phyloP scores from a whole-genome alignment of 2,329 filamentous ascomycete species.

The Fusarium sp. region DNA sequence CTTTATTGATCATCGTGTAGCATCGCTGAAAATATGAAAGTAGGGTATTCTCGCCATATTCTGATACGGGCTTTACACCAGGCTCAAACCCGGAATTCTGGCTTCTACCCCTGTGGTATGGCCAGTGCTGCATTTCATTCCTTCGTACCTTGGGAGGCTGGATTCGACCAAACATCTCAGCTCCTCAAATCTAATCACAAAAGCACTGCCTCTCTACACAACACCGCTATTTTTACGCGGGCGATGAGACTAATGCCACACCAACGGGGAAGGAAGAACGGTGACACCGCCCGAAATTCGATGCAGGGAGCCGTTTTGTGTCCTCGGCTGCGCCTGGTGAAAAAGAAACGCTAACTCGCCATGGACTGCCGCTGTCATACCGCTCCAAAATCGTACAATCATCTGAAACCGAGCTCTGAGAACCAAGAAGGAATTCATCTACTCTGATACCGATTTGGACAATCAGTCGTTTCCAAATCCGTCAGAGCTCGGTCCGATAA shows the following conservation, averaged over 20 bases:
- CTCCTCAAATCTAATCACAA: background rate
- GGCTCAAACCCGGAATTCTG: background rate
- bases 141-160: background rate
- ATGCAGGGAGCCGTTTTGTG: conserved; percentile 42
- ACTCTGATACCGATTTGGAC: conserved; percentile 9
- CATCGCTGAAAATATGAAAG: background rate
- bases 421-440: conserved; percentile 10
- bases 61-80: background rate
- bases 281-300: conserved; percentile 37
- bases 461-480: conserved; percentile 26
- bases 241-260: conserved; percentile 28
- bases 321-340: conserved; percentile 30
- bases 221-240: conserved; percentile 21
- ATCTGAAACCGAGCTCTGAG: conserved; percentile 42
- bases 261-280: conserved; percentile 26
- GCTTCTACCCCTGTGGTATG: background rate
- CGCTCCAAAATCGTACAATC: conserved; percentile 40
- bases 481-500: conserved; percentile 38
- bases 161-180: background rate
- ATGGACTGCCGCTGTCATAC: conserved; percentile 41
- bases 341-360: conserved; percentile 39
- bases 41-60: background rate
- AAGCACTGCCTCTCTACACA: background rate
- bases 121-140: background rate
- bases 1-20: background rate